Conservation (phyloP, 129 eudicot species). For the Flaveria linearis region DNA sequence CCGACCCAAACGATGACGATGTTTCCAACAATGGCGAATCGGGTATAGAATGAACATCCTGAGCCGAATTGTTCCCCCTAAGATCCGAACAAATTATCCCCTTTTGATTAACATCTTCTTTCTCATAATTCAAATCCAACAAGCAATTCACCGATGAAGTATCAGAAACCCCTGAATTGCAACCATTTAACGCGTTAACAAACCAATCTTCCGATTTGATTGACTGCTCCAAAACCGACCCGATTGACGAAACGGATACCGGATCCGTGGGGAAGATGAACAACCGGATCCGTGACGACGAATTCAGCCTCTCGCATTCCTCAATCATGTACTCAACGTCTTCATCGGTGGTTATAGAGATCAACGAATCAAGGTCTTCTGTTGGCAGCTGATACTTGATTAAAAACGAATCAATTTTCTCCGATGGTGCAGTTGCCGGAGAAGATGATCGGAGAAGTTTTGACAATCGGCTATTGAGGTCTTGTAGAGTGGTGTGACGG, state of each 20-base stretch:
- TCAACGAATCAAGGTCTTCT: conserved; percentile 64
- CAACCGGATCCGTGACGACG: conserved; percentile 37
- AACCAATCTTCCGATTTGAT: conserved; percentile 80
- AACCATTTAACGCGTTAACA: conserved; percentile 66
- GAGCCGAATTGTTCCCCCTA: conserved; percentile 8
- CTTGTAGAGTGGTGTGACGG: conserved; percentile 34
- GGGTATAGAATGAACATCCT: conserved; percentile 47
- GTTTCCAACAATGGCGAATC: conserved; percentile 76
- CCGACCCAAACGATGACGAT: conserved; percentile 66
- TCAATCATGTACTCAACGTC: conserved; percentile 42
- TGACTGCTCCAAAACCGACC: conserved; percentile 45
- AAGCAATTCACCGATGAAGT: conserved; percentile 57
- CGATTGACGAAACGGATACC: conserved; percentile 24
- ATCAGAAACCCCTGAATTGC: conserved; percentile 59
- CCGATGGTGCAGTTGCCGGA: neutral
- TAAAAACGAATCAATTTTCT: conserved; percentile 31
- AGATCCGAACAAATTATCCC: too few relatives aligned
- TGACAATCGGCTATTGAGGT: conserved; percentile 31
- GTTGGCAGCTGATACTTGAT: conserved; percentile 62
- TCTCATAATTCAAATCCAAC: conserved; percentile 51
- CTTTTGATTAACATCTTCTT: conserved; percentile 30
- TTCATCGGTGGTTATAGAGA: conserved; percentile 52
- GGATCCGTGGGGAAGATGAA: conserved; percentile 56
- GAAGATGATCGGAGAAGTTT: conserved; percentile 37
- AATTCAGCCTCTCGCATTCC: conserved; percentile 53